A percentile compares a stretch with the other conserved stretches of the same genome.
Conservation (phyloP, 176 grass and related monocot species). For the Saccharum officinarum region DNA sequence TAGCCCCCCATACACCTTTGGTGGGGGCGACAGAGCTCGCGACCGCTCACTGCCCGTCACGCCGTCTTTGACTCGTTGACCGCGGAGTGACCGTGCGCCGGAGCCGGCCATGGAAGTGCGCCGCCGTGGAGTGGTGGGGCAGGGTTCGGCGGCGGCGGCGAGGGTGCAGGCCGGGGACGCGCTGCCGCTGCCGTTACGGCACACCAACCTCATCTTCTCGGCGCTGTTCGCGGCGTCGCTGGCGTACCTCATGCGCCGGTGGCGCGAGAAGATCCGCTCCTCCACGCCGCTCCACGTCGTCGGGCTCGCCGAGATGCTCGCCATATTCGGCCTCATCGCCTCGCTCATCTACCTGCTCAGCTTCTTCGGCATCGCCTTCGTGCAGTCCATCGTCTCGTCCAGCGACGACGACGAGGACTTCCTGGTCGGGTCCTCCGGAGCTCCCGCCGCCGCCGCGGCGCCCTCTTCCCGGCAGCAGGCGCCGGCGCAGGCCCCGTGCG, state of each 20-base stretch:
- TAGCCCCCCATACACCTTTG: background rate
- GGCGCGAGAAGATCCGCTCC: slow-evolving; percentile 92
- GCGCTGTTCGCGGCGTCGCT: slow-evolving; percentile 72
- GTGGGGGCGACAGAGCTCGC: background rate
- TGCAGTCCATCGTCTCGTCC: slow-evolving; percentile 85
- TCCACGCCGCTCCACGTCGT: slow-evolving; percentile 86
- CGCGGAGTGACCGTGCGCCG: background rate
- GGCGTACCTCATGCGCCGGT: slow-evolving; percentile 76
- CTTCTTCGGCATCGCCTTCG: slow-evolving; percentile 98
- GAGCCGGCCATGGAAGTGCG: slow-evolving; percentile 44
- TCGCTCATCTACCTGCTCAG: slow-evolving; percentile 98
- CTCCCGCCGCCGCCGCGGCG: background rate
- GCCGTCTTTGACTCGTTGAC: slow-evolving; percentile 28
- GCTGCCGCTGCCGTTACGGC: slow-evolving; percentile 80
- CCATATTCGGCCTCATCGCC: slow-evolving; percentile 81
- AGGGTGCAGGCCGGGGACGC: slow-evolving; percentile 78
- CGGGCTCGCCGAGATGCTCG: slow-evolving; percentile 68
- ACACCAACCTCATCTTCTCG: slow-evolving; percentile 93
- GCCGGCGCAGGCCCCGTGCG: slow-evolving; percentile 12
- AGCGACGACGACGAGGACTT: slow-evolving; percentile 89
- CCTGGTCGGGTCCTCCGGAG: slow-evolving; percentile 13
- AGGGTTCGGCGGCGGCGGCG: background rate
- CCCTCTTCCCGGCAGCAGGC: background rate
- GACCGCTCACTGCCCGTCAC: background rate
- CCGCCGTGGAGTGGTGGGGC: background rate